These are phyloP conservation scores for Acarospora socialis DNA, from an alignment of 2,329 filamentous ascomycete species.

Conservation along the genomic window DNA sequence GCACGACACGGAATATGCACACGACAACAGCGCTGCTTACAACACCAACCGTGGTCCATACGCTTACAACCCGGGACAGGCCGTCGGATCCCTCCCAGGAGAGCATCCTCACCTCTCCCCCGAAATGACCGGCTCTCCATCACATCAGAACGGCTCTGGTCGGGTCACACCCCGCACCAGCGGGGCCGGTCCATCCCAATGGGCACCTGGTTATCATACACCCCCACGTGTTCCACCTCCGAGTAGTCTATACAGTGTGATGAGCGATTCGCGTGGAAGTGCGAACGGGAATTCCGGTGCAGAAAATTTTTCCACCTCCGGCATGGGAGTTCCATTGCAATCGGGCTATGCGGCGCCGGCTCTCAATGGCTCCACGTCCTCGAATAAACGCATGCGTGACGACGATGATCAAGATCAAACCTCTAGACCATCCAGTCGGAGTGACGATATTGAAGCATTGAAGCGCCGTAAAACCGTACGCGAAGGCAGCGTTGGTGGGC, in stretches of 20 bases:
- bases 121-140: slow-evolving; percentile 70
- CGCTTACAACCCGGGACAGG: slow-evolving; percentile 55
- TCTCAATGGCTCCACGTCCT: slow-evolving; percentile 49
- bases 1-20: slow-evolving; percentile 65
- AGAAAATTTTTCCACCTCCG: slow-evolving; percentile 55
- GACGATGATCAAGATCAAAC: slow-evolving; percentile 53
- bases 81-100: slow-evolving; percentile 50
- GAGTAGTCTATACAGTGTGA: slow-evolving; percentile 78
- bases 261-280: slow-evolving; percentile 60
- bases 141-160: slow-evolving; percentile 65
- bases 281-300: slow-evolving; percentile 50
- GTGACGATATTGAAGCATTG: slow-evolving; percentile 46
- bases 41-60: slow-evolving; percentile 59
- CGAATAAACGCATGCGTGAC: slow-evolving; percentile 48
- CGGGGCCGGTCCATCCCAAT: slow-evolving; percentile 57
- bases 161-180: slow-evolving; percentile 75
- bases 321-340: slow-evolving; percentile 4
- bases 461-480: slow-evolving; percentile 71
- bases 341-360: slow-evolving; percentile 52
- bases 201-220: slow-evolving; percentile 61
- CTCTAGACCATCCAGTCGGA: slow-evolving; percentile 45
- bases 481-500: slow-evolving; percentile 38
- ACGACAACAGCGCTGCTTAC: slow-evolving; percentile 59
- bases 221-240: slow-evolving; percentile 57
- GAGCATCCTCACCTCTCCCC: slow-evolving; percentile 66